phyloP scores from a whole-genome alignment of 2,329 filamentous ascomycete genomes.

The Talaromyces islandicus region DNA sequence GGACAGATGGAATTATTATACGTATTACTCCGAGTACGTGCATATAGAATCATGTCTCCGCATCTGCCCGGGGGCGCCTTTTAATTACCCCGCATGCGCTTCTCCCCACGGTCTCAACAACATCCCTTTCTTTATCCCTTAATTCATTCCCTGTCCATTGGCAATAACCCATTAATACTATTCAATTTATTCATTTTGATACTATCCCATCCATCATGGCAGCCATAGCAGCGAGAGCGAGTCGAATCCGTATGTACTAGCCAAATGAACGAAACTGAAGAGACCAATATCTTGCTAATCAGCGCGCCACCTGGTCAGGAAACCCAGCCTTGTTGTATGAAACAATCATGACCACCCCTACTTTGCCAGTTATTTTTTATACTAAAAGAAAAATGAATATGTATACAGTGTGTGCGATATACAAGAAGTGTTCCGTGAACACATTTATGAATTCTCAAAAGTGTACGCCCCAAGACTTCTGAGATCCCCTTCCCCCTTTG shows the following conservation, averaged over 20 bases:
- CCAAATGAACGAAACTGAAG: too few relatives aligned
- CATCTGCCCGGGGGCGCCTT: neutral
- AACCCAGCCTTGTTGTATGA: constrained; percentile 44
- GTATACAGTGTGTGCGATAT: constrained; percentile 75
- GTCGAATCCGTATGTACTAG: constrained; percentile 8
- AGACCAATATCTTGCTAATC: too few relatives aligned
- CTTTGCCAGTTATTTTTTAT: neutral
- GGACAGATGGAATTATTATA: neutral
- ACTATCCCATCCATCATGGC: constrained; percentile 3
- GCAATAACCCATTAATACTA: neutral
- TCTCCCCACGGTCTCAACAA: neutral
- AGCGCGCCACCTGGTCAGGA: constrained; percentile 18
- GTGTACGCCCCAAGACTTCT: constrained; percentile 48
- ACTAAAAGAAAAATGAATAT: neutral
- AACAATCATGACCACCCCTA: neutral
- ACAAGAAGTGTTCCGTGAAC: constrained; percentile 83
- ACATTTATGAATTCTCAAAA: constrained; percentile 79
- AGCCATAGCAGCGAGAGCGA: constrained; percentile 1
- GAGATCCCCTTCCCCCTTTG: too few relatives aligned
- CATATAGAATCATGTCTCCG: neutral
- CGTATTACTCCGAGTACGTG: too few relatives aligned
- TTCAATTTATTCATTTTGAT: too few relatives aligned
- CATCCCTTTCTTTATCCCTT: neutral
- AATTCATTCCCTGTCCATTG: neutral
- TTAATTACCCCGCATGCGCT: neutral